Evolutionary conservation across 2,329 filamentous ascomycete genomes (phyloP).

Genomic region (Trichoderma atroviride): DNA sequence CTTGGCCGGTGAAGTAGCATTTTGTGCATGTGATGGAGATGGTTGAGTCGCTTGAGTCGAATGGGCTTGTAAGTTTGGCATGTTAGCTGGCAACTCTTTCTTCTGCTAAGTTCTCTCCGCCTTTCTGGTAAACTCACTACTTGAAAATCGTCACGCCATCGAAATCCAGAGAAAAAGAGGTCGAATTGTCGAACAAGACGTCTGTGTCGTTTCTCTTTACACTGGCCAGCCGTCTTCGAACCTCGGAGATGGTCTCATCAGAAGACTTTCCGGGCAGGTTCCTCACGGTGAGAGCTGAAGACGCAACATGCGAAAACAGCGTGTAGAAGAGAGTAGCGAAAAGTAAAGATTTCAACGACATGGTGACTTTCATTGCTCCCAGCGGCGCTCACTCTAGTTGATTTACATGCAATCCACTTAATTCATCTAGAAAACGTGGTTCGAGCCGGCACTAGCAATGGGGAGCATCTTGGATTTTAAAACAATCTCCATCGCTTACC

Average conservation of each 20-base stretch:
- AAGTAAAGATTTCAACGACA: slow-evolving; percentile 6
- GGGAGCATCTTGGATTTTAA: neutral
- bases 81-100: neutral
- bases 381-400: neutral
- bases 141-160: slow-evolving; percentile 27
- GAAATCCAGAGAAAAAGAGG: slow-evolving; percentile 17
- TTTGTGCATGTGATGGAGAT: slow-evolving; percentile 31
- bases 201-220: slow-evolving; percentile 15
- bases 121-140: slow-evolving; percentile 14
- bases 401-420: neutral
- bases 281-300: slow-evolving; percentile 26
- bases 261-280: slow-evolving; percentile 25
- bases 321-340: slow-evolving; percentile 4
- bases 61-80: neutral
- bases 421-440: neutral
- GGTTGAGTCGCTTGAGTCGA: neutral
- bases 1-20: slow-evolving; percentile 55
- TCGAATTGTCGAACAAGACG: slow-evolving; percentile 29
- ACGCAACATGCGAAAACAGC: neutral
- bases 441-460: neutral
- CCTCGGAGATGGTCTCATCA: slow-evolving; percentile 25
- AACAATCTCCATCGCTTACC: neutral
- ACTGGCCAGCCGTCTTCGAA: slow-evolving; percentile 25
- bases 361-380: neutral
- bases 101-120: neutral